phyloP scores from a whole-genome alignment of 257 asterid genomes.

The Capsicum chinense region DNA sequence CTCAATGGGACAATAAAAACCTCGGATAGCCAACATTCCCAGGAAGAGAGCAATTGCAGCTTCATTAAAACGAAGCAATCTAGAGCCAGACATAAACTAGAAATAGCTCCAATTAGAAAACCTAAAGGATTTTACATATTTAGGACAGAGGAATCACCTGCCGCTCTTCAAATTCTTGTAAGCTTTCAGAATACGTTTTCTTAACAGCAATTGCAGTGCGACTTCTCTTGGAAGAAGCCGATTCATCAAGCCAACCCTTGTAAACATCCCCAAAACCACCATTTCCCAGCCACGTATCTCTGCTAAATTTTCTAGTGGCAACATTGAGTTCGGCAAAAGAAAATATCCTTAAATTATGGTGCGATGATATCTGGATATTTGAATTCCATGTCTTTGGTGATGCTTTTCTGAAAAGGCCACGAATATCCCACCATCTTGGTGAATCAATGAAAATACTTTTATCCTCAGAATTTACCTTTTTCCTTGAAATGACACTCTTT shows the following conservation, averaged over 20 bases:
- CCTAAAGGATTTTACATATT: background rate
- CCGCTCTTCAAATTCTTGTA: background rate
- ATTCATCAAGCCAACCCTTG: background rate
- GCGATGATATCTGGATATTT: background rate
- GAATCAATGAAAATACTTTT: conserved; percentile 33
- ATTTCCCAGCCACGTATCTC: background rate
- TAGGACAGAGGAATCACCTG: background rate
- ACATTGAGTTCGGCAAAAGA: background rate
- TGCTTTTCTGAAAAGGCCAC: conserved; percentile 51
- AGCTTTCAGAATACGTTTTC: background rate
- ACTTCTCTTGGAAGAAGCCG: background rate
- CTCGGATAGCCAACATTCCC: background rate
- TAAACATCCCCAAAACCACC: background rate
- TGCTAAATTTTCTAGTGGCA: background rate
- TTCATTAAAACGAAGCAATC: background rate
- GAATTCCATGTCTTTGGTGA: background rate
- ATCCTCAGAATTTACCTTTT: conserved; percentile 42
- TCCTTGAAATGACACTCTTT: conserved; percentile 42
- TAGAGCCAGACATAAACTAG: background rate
- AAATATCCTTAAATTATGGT: background rate
- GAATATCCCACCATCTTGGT: conserved; percentile 63
- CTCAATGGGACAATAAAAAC: too few species aligned
- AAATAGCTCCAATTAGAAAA: background rate
- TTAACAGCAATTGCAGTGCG: background rate
- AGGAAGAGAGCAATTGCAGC: background rate